Base-by-base conservation (phyloP, 805 yeast genomes). In the Kluyveromyces aestuarii region DNA sequence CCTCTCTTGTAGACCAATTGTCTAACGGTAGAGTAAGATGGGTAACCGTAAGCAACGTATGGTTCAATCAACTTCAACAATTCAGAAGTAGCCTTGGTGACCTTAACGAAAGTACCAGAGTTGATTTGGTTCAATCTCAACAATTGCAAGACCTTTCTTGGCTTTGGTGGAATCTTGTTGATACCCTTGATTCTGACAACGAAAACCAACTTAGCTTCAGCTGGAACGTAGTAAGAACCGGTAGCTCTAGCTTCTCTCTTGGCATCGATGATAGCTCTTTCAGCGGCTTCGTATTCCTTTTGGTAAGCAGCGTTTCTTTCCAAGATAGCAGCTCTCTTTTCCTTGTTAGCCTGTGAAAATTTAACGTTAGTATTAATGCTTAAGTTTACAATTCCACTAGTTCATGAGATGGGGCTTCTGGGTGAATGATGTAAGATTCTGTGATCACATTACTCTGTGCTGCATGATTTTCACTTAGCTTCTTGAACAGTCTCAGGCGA, bases 131-230 rank as follows among this genome's bases (percentile, higher is more conserved):
- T 80, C 75, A 88, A 82, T 81, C 96, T 84, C 74, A 87, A 80
- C 72, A 89, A 82, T 77, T 85, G 96, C 74, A 88, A 75, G 68
- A 90, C 96, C 87, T 90, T 90, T 87, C 96, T 89, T 82, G 96
- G 96, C 85, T 90, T 90, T 70, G 97, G 96, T 71, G 96, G 87
- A 67, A 90, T 88, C 85, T 89, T 90, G 90, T 80, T 86, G 75
- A 90, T 87, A 90, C 97, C 97, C 91, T 90, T 90, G 84, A 90
- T 90, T 85, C 98, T 88, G 74, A 90, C 82, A 70, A 90, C 95
- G 74, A 90, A 88, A 61, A 87, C 95, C 69, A 90, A 84, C 77
- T 87, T 89, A 69, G 83, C 81, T 82, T 90, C 91, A 74, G 95
- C 96, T 69, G 82, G 88, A 67, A 88, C 95, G 80, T 82, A 90